These are phyloP conservation scores for Vitis labrusca DNA, from an alignment of 164 flowering plant genomes.

Conservation along the genomic window DNA sequence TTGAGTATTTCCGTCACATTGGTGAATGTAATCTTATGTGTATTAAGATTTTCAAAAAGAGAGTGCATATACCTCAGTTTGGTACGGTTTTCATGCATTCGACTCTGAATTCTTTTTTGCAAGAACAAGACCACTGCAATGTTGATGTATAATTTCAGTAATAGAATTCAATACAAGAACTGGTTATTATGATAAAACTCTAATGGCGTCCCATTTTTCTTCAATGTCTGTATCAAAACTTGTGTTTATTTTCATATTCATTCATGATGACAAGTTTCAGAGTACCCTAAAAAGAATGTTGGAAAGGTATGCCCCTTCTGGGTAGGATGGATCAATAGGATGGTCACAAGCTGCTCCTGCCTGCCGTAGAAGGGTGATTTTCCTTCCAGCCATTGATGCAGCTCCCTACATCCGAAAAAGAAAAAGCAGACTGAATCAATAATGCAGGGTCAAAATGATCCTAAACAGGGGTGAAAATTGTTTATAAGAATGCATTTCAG, in stretches of 20 bases:
- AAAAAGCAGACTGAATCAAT: neutral
- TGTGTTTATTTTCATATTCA: neutral
- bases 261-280: slow-evolving; percentile 16
- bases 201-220: neutral
- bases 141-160: slow-evolving; percentile 7
- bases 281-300: slow-evolving; percentile 69
- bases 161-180: neutral
- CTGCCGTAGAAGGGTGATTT: slow-evolving; percentile 66
- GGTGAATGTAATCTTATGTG: slow-evolving; percentile 22
- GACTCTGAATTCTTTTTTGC: neutral
- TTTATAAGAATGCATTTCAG: no score
- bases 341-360: slow-evolving; percentile 95
- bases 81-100: neutral
- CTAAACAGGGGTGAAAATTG: no score
- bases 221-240: neutral
- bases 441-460: neutral
- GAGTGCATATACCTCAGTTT: neutral
- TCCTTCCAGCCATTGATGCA: slow-evolving; percentile 71
- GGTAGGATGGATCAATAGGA: slow-evolving; percentile 90
- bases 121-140: neutral
- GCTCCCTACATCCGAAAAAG: slow-evolving; percentile 52
- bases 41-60: slow-evolving; percentile 8
- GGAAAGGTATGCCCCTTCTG: slow-evolving; percentile 86
- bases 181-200: neutral
- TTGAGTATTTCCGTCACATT: neutral